These are phyloP conservation scores for Boletus tomentosulus DNA, from an alignment of 768 basidiomycete genomes.

Conservation along the genomic window DNA sequence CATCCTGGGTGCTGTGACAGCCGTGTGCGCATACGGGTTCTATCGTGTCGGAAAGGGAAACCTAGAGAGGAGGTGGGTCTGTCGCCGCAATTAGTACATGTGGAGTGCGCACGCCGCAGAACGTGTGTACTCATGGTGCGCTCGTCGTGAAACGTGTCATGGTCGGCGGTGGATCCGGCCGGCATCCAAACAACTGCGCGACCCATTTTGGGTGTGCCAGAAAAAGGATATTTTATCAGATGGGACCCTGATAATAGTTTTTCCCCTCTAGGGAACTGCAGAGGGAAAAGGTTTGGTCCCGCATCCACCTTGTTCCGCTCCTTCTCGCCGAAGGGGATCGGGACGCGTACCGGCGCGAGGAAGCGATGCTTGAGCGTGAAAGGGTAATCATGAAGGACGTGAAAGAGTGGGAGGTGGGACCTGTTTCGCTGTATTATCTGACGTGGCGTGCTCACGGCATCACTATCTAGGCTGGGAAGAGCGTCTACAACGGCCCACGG, in stretches of 20 bases:
- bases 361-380: constrained; percentile 76
- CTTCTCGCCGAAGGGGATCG: constrained; percentile 93
- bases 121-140: constrained; percentile 62
- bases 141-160: constrained; percentile 67
- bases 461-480: constrained; percentile 67
- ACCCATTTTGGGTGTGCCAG: constrained; percentile 37
- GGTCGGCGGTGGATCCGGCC: constrained; percentile 45
- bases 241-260: constrained; percentile 34
- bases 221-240: constrained; percentile 39
- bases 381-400: constrained; percentile 94
- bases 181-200: constrained; percentile 41
- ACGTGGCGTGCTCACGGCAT: constrained; percentile 4
- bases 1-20: constrained; percentile 82
- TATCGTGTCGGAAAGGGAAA: constrained; percentile 89
- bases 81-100: constrained; percentile 19
- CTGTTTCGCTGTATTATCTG: neutral
- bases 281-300: constrained; percentile 92
- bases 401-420: constrained; percentile 86
- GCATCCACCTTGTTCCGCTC: constrained; percentile 90
- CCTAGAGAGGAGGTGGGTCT: constrained; percentile 83
- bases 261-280: constrained; percentile 74
- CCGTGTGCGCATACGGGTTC: constrained; percentile 86
- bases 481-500: constrained; percentile 76
- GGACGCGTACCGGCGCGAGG: constrained; percentile 75
- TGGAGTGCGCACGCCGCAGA: constrained; percentile 58